Conservation (phyloP, 345 rosid genomes). For the Brassica incana region DNA sequence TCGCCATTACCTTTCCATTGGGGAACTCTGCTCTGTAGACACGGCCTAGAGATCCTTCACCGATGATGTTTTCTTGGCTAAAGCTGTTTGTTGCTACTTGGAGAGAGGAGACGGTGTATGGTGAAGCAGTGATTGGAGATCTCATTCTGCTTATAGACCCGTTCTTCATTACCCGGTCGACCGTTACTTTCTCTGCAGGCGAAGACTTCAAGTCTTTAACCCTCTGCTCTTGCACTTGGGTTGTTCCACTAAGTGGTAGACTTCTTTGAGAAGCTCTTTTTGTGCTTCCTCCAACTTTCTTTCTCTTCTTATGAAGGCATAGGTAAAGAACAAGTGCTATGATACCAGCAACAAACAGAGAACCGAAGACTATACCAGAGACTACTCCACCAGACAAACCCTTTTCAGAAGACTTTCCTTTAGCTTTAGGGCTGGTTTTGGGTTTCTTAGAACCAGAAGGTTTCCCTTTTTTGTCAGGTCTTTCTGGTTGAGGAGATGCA, state of each 20-base stretch:
- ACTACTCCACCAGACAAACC: slow-evolving; percentile 64
- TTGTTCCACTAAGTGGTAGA: slow-evolving; percentile 44
- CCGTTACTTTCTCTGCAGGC: slow-evolving; percentile 65
- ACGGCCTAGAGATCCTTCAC: slow-evolving; percentile 99
- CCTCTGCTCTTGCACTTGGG: slow-evolving; percentile 65
- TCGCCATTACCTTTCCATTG: slow-evolving; percentile 91
- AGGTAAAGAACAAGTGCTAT: slow-evolving; percentile 51
- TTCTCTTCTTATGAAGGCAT: slow-evolving; percentile 50
- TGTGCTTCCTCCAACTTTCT: slow-evolving; percentile 42
- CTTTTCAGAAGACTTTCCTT: slow-evolving; percentile 45
- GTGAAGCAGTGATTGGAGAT: slow-evolving; percentile 76
- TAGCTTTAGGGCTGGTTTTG: slow-evolving; percentile 33
- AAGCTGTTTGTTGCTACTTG: slow-evolving; percentile 93
- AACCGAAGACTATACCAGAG: slow-evolving; percentile 66
- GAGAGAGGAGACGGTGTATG: slow-evolving; percentile 80
- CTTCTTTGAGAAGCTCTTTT: slow-evolving; percentile 49
- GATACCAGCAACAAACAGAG: slow-evolving; percentile 52
- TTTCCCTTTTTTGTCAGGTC: slow-evolving; percentile 45
- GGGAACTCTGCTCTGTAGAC: slow-evolving; percentile 90
- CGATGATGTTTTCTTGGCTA: slow-evolving; percentile 82
- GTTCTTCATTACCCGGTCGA: slow-evolving; percentile 62
- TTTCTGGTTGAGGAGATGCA: slow-evolving; percentile 72
- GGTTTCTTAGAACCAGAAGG: slow-evolving; percentile 49
- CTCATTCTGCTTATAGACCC: slow-evolving; percentile 73
- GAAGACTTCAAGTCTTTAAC: slow-evolving; percentile 72